Evolutionary conservation across 2,329 filamentous ascomycete species (phyloP).

Genomic region (Scedosporium aurantiacum): DNA sequence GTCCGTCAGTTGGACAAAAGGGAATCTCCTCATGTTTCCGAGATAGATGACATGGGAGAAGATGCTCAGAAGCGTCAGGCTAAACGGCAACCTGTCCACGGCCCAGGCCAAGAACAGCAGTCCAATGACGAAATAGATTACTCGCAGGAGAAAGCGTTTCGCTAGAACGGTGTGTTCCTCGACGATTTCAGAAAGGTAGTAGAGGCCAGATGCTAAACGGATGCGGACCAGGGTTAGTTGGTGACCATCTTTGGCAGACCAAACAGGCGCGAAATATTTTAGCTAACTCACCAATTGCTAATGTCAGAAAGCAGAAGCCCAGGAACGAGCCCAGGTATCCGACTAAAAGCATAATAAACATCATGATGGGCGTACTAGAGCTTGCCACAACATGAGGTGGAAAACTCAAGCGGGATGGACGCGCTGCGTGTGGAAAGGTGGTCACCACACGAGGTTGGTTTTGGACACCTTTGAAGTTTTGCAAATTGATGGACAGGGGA

Average conservation of each 20-base stretch:
- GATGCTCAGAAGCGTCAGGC: conserved; percentile 63
- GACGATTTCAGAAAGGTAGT: conserved; percentile 95
- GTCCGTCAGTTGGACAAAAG: conserved; percentile 74
- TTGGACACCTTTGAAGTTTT: background rate
- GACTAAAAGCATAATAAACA: conserved; percentile 93
- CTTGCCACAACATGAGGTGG: background rate
- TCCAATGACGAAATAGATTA: conserved; percentile 74
- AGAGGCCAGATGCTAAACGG: conserved; percentile 72
- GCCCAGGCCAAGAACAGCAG: conserved; percentile 65
- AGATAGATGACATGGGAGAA: conserved; percentile 75
- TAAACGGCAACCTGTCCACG: conserved; percentile 76
- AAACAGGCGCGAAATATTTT: background rate
- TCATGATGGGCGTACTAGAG: conserved; percentile 29
- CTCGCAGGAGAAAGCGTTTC: conserved; percentile 69
- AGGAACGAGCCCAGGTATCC: conserved; percentile 80
- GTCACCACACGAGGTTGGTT: background rate
- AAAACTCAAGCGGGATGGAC: background rate
- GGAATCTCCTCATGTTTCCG: conserved; percentile 68
- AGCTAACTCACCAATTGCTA: conserved; percentile 64
- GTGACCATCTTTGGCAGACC: background rate
- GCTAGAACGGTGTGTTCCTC: conserved; percentile 94
- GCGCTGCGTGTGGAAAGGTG: no score
- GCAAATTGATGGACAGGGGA: background rate
- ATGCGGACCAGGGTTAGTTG: background rate
- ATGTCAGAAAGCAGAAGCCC: conserved; percentile 86